Percentiles rank a stretch among this genome's conserved stretches.
phyloP scores from a whole-genome alignment of 345 rosid species.

The Tarenaya hassleriana region DNA sequence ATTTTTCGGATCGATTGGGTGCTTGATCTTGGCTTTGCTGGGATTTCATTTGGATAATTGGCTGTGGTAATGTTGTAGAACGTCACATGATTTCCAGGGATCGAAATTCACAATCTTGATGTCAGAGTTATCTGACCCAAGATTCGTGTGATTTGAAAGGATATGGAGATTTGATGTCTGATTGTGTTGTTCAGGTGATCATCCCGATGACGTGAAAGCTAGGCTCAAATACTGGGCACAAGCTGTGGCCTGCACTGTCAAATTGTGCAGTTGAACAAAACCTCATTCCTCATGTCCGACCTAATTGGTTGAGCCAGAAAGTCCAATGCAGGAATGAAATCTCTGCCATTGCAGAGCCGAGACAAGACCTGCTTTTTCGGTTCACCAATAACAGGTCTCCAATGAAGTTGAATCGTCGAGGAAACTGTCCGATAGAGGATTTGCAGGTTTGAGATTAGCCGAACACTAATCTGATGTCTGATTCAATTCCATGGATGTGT shows the following conservation, averaged over 20 bases:
- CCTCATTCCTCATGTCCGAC: not conserved
- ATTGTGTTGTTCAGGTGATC: constrained; percentile 48
- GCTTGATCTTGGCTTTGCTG: not conserved
- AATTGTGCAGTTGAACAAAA: constrained; percentile 59
- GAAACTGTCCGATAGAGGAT: too few relatives aligned
- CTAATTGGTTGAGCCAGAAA: too few relatives aligned
- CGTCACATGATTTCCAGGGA: too few relatives aligned
- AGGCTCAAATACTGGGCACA: constrained; percentile 96
- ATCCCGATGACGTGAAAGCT: constrained; percentile 95
- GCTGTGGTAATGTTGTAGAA: too few relatives aligned
- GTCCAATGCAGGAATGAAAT: constrained; percentile 31
- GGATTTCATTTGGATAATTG: not conserved
- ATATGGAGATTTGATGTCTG: too few relatives aligned
- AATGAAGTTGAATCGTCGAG: too few relatives aligned
- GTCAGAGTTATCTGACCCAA: too few relatives aligned
- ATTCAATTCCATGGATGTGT: constrained; percentile 25
- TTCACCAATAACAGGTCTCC: too few relatives aligned
- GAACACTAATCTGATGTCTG: constrained; percentile 21
- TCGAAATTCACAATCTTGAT: too few relatives aligned
- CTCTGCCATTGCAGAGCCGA: constrained; percentile 33
- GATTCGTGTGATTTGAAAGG: too few relatives aligned
- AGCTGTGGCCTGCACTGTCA: constrained; percentile 90
- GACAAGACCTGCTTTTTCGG: constrained; percentile 30
- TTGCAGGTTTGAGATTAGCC: constrained; percentile 50
- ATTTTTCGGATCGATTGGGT: too few relatives aligned